A percentile compares a stretch with the other conserved stretches of the same genome.
Evolutionary conservation across 1,284 basidiomycete genomes (phyloP).

Genomic region (Malassezia vespertilionis): DNA sequence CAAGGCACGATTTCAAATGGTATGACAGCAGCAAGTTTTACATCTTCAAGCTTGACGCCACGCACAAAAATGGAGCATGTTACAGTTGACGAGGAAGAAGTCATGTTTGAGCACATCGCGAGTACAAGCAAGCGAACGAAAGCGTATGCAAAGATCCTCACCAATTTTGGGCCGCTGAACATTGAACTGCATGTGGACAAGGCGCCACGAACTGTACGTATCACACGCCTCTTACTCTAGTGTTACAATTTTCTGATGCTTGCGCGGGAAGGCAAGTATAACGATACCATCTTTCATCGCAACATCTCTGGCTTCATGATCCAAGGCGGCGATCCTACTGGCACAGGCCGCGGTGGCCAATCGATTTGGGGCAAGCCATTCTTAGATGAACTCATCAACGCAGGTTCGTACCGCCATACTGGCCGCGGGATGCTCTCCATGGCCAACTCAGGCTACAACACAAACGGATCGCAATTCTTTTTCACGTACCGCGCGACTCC

Average conservation of each 20-base stretch:
- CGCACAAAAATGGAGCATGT: conserved; percentile 66
- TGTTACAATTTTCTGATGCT: conserved; percentile 82
- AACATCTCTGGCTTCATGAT: conserved; percentile 96
- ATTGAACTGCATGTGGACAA: conserved; percentile 80
- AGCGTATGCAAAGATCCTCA: conserved; percentile 59
- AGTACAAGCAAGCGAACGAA: conserved; percentile 8
- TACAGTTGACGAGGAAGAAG: conserved; percentile 78
- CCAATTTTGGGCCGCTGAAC: conserved; percentile 78
- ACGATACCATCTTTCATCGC: conserved; percentile 75
- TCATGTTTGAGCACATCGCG: conserved; percentile 66
- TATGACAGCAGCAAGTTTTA: conserved; percentile 80
- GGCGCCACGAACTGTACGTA: conserved; percentile 71
- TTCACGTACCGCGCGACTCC: conserved; percentile 51
- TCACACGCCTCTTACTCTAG: neutral
- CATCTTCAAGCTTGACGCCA: conserved; percentile 78
- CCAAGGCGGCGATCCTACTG: conserved; percentile 91
- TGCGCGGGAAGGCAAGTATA: conserved; percentile 65
- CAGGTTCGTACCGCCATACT: conserved; percentile 33
- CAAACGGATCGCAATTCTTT: conserved; percentile 42
- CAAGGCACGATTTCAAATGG: conserved; percentile 55
- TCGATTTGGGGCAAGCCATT: conserved; percentile 94
- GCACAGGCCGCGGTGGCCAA: conserved; percentile 82
- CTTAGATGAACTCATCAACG: conserved; percentile 68
- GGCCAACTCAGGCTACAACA: conserved; percentile 41
- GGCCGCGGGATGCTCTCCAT: conserved; percentile 35